Percentiles rank a stretch among this genome's conserved stretches.
Conservation (phyloP, 139 green algal genomes). For the Picochlorum sp. region DNA sequence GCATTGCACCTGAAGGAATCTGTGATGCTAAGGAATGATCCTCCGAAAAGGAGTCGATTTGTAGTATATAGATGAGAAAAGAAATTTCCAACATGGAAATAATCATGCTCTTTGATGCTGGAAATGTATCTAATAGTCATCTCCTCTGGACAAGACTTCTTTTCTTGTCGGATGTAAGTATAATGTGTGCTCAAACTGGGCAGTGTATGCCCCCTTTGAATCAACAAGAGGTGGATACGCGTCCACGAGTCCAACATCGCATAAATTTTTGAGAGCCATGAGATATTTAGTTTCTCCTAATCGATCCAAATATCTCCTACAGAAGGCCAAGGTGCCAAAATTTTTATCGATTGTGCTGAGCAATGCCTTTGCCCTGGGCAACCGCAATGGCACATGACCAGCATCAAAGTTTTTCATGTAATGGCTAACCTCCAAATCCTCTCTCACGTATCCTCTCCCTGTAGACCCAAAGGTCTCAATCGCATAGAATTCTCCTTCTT, state of each 20-base stretch:
- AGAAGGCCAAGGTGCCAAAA: slow-evolving; percentile 99
- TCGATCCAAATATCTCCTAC: slow-evolving; percentile 86
- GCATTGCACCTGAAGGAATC: slow-evolving; percentile 72
- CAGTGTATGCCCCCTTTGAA: slow-evolving; percentile 83
- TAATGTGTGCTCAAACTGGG: slow-evolving; percentile 97
- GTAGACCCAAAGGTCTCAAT: slow-evolving; percentile 99
- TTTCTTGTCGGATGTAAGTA: slow-evolving; percentile 89
- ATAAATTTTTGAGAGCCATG: slow-evolving; percentile 98
- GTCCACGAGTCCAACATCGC: slow-evolving; percentile 83
- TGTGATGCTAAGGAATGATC: slow-evolving; percentile 4
- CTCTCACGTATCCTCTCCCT: slow-evolving; percentile 81
- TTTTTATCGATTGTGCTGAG: slow-evolving; percentile 89
- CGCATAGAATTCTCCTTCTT: slow-evolving; percentile 98
- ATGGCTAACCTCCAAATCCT: slow-evolving; percentile 95
- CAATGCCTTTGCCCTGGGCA: slow-evolving; percentile 88
- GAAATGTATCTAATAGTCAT: slow-evolving; percentile 73
- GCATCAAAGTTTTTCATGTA: slow-evolving; percentile 98
- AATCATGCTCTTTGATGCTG: too few relatives aligned
- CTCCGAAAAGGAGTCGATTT: too few relatives aligned
- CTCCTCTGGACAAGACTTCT: slow-evolving; percentile 88
- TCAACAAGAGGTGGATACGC: slow-evolving; percentile 93
- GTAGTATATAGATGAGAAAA: too few relatives aligned
- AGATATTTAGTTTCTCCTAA: slow-evolving; percentile 97
- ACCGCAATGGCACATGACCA: slow-evolving; percentile 78
- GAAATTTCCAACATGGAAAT: too few relatives aligned